phyloP scores from a whole-genome alignment of 2,329 filamentous ascomycete species.

The Mollisiaceae sp. region DNA sequence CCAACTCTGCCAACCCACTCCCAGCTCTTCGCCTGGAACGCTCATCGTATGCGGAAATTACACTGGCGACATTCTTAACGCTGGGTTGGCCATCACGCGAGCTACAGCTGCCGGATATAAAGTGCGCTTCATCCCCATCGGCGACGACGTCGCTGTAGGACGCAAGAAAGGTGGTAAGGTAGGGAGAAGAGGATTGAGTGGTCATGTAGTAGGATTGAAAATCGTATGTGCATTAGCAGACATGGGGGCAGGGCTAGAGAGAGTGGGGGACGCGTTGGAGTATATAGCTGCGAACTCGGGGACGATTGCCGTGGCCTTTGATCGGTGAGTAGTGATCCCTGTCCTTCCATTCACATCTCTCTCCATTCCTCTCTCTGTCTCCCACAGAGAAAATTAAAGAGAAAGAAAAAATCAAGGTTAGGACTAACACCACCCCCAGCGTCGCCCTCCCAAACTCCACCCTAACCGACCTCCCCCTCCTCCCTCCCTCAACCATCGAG shows the following conservation, averaged over 20 bases:
- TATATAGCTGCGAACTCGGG: constrained; percentile 44
- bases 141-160: constrained; percentile 52
- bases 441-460: constrained; percentile 37
- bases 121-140: constrained; percentile 34
- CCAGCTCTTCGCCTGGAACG: constrained; percentile 28
- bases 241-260: constrained; percentile 31
- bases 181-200: constrained; percentile 54
- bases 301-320: constrained; percentile 55
- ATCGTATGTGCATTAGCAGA: constrained; percentile 40
- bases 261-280: constrained; percentile 35
- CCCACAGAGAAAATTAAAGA: no score
- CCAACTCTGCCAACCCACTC: constrained; percentile 30
- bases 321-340: constrained; percentile 55
- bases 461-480: constrained; percentile 34
- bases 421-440: no score
- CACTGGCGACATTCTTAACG: constrained; percentile 50
- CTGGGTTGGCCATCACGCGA: constrained; percentile 47
- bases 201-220: constrained; percentile 54
- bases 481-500: constrained; percentile 42
- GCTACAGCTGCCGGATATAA: constrained; percentile 39
- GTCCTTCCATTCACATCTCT: no score
- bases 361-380: no score
- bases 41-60: constrained; percentile 48
- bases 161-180: constrained; percentile 54
- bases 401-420: no score